Conservation (phyloP, 805 yeast genomes). For the Nakazawaea ambrosiae region DNA sequence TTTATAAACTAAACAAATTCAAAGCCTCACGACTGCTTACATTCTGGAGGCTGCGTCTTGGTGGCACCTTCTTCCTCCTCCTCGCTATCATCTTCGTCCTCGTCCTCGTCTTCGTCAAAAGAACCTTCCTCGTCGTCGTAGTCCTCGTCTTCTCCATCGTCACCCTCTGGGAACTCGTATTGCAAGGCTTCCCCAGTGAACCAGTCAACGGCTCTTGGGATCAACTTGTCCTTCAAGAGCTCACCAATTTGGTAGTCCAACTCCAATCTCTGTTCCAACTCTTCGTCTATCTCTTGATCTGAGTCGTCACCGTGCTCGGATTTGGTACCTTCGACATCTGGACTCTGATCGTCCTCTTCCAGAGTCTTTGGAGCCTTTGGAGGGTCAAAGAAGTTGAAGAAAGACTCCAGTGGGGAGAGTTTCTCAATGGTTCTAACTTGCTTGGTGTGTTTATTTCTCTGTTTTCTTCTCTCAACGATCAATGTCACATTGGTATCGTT, state of each 20-base stretch:
- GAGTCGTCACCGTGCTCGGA: conserved; percentile 36
- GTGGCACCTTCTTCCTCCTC: conserved; percentile 35
- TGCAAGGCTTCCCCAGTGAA: conserved; percentile 96
- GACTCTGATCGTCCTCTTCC: conserved; percentile 22
- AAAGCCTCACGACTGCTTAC: conserved; percentile 70
- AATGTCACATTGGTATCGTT: conserved; percentile 81
- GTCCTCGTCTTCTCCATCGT: conserved; percentile 49
- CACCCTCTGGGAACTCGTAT: conserved; percentile 40
- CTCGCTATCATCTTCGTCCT: conserved; percentile 56
- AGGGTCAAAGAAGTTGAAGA: conserved; percentile 93
- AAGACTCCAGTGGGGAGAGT: conserved; percentile 88
- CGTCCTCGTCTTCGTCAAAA: conserved; percentile 55
- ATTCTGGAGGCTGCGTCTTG: conserved; percentile 64
- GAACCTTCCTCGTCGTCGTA: conserved; percentile 58
- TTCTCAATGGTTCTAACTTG: conserved; percentile 95
- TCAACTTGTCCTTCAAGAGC: conserved; percentile 88
- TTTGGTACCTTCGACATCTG: conserved; percentile 30
- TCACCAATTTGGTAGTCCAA: conserved; percentile 95
- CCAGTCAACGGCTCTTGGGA: conserved; percentile 98
- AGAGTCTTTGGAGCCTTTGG: conserved; percentile 60
- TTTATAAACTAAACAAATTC: too few relatives aligned
- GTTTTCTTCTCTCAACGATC: conserved; percentile 87
- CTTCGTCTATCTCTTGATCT: conserved; percentile 63
- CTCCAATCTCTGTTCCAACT: conserved; percentile 78
- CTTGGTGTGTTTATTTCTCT: conserved; percentile 92